phyloP scores from a whole-genome alignment of 768 basidiomycete species.

The Boletus barrowsii region DNA sequence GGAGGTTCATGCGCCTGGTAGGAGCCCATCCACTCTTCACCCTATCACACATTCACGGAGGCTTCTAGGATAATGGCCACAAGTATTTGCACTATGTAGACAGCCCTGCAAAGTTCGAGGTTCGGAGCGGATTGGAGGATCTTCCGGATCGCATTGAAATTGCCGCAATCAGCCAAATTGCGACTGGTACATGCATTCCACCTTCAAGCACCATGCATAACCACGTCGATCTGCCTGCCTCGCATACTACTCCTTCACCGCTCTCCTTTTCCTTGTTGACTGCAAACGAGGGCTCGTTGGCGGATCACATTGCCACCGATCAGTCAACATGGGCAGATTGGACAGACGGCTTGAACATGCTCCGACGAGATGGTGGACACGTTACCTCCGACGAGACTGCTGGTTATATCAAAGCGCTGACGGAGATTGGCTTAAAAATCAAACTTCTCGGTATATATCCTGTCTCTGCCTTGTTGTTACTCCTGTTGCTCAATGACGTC shows the following conservation, averaged over 20 bases:
- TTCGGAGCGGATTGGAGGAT: conserved; percentile 81
- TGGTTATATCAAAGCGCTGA: conserved; percentile 80
- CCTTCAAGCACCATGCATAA: conserved; percentile 65
- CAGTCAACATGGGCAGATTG: conserved; percentile 86
- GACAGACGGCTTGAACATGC: conserved; percentile 91
- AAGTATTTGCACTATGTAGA: conserved; percentile 87
- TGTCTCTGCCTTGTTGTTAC: not conserved
- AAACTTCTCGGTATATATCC: conserved; percentile 69
- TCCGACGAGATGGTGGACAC: conserved; percentile 77
- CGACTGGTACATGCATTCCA: conserved; percentile 68
- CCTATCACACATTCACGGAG: not conserved
- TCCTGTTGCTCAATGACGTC: not conserved
- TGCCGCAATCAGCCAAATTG: conserved; percentile 73
- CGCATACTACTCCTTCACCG: conserved; percentile 52
- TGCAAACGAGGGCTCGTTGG: conserved; percentile 66
- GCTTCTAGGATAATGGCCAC: conserved; percentile 64
- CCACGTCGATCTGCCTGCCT: conserved; percentile 55
- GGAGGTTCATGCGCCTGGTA: conserved; percentile 88
- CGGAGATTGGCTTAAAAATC: conserved; percentile 90
- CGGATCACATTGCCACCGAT: conserved; percentile 77
- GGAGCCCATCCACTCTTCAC: conserved; percentile 14
- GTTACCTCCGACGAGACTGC: conserved; percentile 84
- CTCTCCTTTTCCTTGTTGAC: conserved; percentile 77
- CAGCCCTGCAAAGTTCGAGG: conserved; percentile 72
- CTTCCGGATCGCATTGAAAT: conserved; percentile 85